Evolutionary conservation across 2,329 filamentous ascomycete species (phyloP).

Genomic region (Westerdykella aurantiaca): DNA sequence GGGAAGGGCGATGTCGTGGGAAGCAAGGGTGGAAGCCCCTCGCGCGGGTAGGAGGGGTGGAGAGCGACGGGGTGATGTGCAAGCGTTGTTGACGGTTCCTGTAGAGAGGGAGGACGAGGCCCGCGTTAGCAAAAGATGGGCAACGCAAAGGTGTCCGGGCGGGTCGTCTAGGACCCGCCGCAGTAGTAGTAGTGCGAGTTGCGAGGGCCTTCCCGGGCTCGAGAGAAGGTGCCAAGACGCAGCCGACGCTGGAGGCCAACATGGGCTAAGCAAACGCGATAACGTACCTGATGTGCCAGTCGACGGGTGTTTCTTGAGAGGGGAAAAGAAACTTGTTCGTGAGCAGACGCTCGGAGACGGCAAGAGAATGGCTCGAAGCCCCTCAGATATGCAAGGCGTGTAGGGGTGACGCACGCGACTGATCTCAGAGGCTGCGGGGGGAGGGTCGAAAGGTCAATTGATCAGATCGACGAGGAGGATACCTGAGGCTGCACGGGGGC

Average conservation of each 20-base stretch:
- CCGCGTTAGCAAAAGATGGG: neutral
- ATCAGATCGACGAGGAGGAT: conserved; percentile 16
- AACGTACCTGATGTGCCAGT: conserved; percentile 30
- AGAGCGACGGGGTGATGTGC: conserved; percentile 11
- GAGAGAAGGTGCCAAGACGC: conserved; percentile 3
- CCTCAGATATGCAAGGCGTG: conserved; percentile 35
- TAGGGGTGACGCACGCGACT: conserved; percentile 32
- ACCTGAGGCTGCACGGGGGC: conserved; percentile 26
- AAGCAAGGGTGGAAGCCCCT: neutral
- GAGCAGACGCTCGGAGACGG: conserved; percentile 19
- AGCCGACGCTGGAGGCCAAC: neutral
- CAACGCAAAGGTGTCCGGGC: too few species aligned
- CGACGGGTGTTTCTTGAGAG: conserved; percentile 13
- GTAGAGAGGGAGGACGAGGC: neutral
- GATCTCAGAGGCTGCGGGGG: conserved; percentile 18
- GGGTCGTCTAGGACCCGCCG: too few species aligned
- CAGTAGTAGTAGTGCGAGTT: too few species aligned
- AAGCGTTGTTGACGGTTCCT: neutral
- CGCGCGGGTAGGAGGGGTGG: neutral
- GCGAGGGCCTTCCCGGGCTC: too few species aligned
- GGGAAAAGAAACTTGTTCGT: conserved; percentile 14
- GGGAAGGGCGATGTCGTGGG: too few species aligned
- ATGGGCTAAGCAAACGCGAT: neutral
- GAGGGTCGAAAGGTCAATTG: conserved; percentile 25
- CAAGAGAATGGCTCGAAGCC: conserved; percentile 37